Percentiles rank a stretch among this genome's conserved stretches.
These are phyloP conservation scores for Physcomitrium patens DNA, from an alignment of 225 moss, liverwort and hornwort species.

Conservation along the genomic window DNA sequence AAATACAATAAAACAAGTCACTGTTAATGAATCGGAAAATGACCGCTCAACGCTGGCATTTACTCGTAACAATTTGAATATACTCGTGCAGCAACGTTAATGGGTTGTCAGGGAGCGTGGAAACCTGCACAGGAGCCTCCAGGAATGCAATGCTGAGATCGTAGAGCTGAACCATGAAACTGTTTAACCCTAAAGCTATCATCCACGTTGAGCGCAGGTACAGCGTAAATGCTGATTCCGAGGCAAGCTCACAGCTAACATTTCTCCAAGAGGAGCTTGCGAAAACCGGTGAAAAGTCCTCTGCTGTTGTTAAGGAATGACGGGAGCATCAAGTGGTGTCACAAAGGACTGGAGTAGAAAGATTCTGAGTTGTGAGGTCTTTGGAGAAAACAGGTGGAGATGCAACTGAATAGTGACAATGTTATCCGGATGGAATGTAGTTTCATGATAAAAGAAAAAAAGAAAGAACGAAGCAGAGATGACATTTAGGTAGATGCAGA, in stretches of 20 bases:
- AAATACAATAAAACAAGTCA: conserved; percentile 50
- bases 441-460: conserved; percentile 26
- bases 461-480: too few species aligned
- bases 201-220: conserved; percentile 44
- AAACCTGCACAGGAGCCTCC: conserved; percentile 65
- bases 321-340: conserved; percentile 31
- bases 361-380: conserved; percentile 34
- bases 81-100: conserved; percentile 80
- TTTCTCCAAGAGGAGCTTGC: conserved; percentile 46
- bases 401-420: conserved; percentile 46
- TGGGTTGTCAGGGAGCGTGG: conserved; percentile 79
- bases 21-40: conserved; percentile 63
- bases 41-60: conserved; percentile 70
- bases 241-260: conserved; percentile 37
- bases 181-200: conserved; percentile 39
- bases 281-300: conserved; percentile 34
- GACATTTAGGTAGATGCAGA: too few species aligned
- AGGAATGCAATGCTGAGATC: conserved; percentile 75
- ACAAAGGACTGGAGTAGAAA: conserved; percentile 32
- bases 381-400: conserved; percentile 37
- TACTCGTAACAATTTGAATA: conserved; percentile 77
- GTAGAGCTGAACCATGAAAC: conserved; percentile 54
- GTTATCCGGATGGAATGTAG: conserved; percentile 44
- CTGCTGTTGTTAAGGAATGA: conserved; percentile 31
- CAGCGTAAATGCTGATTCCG: conserved; percentile 29